Evolutionary conservation across 176 grass and related monocot species (phyloP).

Genomic region (Secale cereale): DNA sequence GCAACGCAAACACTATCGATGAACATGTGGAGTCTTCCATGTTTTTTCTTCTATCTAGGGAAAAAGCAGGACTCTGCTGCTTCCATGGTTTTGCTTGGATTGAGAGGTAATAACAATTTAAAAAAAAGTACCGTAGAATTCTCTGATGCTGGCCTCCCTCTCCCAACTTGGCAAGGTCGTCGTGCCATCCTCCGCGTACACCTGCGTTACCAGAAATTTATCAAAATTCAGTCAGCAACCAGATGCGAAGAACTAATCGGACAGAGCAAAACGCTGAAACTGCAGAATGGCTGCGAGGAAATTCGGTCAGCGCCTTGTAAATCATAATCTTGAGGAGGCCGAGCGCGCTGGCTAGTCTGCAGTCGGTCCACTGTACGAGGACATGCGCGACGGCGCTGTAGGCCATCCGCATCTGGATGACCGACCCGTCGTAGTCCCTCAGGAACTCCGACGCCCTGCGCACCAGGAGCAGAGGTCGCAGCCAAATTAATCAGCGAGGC

Average conservation of each 20-base stretch:
- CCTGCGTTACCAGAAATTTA: slow-evolving; percentile 15
- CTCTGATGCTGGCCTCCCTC: slow-evolving; percentile 49
- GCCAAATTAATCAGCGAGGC: neutral
- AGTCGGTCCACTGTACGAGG: slow-evolving; percentile 59
- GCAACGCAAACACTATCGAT: neutral
- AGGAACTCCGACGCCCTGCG: slow-evolving; percentile 46
- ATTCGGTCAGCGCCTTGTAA: slow-evolving; percentile 39
- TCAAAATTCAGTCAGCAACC: no score
- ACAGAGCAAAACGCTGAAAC: neutral
- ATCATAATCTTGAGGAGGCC: slow-evolving; percentile 59
- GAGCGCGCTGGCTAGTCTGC: slow-evolving; percentile 46
- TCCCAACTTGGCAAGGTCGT: slow-evolving; percentile 39
- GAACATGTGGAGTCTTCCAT: no score
- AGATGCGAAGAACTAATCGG: neutral
- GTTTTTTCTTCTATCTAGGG: no score
- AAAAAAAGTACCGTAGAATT: slow-evolving; percentile 57
- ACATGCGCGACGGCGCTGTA: slow-evolving; percentile 58
- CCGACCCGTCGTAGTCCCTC: slow-evolving; percentile 47
- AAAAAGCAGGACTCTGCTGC: no score
- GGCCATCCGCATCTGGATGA: slow-evolving; percentile 63
- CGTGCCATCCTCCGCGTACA: slow-evolving; percentile 33
- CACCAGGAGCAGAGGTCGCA: neutral
- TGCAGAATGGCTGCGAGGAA: neutral
- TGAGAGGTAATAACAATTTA: neutral
- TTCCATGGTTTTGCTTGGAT: neutral